phyloP scores from a whole-genome alignment of 169 alveolate genomes.

The Cytauxzoon felis region DNA sequence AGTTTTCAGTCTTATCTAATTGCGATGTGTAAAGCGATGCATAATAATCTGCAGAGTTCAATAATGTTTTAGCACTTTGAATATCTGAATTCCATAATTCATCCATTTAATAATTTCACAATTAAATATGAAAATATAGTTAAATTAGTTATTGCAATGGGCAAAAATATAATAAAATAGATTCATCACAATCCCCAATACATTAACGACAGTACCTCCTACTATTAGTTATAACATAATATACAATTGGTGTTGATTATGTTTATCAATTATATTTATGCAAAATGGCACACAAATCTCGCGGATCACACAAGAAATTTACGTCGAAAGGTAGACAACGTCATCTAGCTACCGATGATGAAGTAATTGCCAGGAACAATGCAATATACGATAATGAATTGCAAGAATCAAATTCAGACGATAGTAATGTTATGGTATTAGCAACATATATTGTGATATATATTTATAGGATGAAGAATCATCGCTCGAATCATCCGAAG shows the following conservation, averaged over 20 bases:
- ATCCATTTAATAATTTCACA: constrained; percentile 20
- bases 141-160: background rate
- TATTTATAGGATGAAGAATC: background rate
- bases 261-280: background rate
- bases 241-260: background rate
- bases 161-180: background rate
- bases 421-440: constrained; percentile 8
- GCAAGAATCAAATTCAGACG: constrained; percentile 9
- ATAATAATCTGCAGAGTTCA: constrained; percentile 21
- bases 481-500: background rate
- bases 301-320: constrained; percentile 61
- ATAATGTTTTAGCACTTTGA: constrained; percentile 28
- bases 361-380: constrained; percentile 52
- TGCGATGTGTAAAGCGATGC: constrained; percentile 15
- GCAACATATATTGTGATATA: background rate
- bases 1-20: constrained; percentile 12
- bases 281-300: constrained; percentile 35
- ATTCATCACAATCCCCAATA: background rate
- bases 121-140: background rate
- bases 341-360: constrained; percentile 61
- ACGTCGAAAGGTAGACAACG: constrained; percentile 59
- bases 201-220: background rate
- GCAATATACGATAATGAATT: background rate
- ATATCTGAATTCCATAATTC: constrained; percentile 57
- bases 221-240: background rate